phyloP scores from a whole-genome alignment of 2,329 filamentous ascomycete species.

The Diaporthe capsici region DNA sequence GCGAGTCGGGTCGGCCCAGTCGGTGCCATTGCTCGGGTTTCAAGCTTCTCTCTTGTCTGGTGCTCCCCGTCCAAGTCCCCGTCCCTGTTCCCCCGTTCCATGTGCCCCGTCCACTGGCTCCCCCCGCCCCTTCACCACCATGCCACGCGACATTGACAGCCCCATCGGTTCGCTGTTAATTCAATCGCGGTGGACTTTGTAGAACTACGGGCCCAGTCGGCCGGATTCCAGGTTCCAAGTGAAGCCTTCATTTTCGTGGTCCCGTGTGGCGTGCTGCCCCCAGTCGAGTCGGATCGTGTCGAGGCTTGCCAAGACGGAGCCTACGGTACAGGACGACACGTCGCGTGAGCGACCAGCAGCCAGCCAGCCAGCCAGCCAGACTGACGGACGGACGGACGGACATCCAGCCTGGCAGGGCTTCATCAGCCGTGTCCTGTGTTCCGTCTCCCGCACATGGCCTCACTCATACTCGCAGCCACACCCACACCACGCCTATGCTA shows the following conservation, averaged over 20 bases:
- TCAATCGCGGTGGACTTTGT: not conserved
- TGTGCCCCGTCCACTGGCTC: not conserved
- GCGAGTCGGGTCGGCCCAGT: conserved; percentile 33
- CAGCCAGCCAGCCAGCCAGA: not conserved
- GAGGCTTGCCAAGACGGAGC: conserved; percentile 28
- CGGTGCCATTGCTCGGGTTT: conserved; percentile 29
- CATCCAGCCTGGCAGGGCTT: conserved; percentile 12
- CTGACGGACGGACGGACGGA: not conserved
- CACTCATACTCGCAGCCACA: conserved; percentile 1
- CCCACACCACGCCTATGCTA: not conserved
- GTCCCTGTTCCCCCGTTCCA: not conserved
- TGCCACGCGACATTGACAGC: conserved; percentile 19
- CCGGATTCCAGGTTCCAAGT: not conserved
- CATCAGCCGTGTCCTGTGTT: not conserved
- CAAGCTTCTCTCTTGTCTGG: conserved; percentile 22
- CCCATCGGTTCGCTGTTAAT: not conserved
- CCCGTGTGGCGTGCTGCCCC: conserved; percentile 4
- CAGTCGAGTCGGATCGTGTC: conserved; percentile 9
- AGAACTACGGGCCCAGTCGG: not conserved
- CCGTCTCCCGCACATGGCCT: not conserved
- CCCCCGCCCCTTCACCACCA: not conserved
- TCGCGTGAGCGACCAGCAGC: conserved; percentile 1
- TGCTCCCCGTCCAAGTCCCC: not conserved
- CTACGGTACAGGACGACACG: not conserved
- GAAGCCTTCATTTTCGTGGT: not conserved